Conservation (phyloP, 345 rosid species). For the Streptanthus diversifolius region DNA sequence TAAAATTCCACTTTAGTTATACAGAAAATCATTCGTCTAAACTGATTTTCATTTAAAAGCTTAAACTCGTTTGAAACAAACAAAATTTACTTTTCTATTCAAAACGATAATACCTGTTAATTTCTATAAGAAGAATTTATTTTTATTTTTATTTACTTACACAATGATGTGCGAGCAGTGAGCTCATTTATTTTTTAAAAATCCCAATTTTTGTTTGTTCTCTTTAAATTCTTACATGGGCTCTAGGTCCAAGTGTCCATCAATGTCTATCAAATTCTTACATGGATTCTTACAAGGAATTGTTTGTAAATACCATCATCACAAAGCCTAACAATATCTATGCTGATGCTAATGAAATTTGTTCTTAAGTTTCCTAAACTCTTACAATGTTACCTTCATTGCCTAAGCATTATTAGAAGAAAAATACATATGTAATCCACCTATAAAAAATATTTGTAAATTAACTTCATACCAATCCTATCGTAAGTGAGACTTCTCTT, state of each 20-base stretch:
- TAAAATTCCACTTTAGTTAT: slow-evolving; percentile 11
- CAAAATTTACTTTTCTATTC: background rate
- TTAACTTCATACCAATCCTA: background rate
- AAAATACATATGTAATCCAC: background rate
- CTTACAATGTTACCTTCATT: background rate
- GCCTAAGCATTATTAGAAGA: background rate
- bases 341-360: background rate
- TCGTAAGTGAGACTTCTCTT: background rate
- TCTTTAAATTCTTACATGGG: background rate
- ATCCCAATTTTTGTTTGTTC: background rate
- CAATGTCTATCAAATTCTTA: too few relatives aligned
- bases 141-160: background rate
- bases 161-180: background rate
- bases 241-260: background rate
- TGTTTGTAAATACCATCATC: background rate
- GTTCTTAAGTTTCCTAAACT: background rate
- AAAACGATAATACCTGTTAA: background rate
- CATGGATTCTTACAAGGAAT: background rate
- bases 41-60: background rate
- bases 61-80: background rate
- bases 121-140: background rate
- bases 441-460: background rate
- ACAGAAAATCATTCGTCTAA: background rate
- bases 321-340: background rate
- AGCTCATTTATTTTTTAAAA: background rate